Percentiles rank a stretch among this genome's conserved stretches.
phyloP scores from a whole-genome alignment of 2,329 filamentous ascomycete species.

The Ceratocystis ficicola region DNA sequence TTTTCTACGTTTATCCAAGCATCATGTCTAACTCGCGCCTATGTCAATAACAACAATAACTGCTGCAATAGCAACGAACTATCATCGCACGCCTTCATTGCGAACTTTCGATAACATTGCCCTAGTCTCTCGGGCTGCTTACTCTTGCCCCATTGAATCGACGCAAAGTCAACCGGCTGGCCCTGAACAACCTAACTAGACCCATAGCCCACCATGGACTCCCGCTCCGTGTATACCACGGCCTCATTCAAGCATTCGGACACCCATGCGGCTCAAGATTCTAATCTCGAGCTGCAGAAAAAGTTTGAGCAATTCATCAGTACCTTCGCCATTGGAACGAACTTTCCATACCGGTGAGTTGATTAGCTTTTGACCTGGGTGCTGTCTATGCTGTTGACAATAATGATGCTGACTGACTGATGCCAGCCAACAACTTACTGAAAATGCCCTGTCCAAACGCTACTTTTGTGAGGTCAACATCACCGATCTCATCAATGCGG shows the following conservation, averaged over 20 bases:
- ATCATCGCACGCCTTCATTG: too few relatives aligned
- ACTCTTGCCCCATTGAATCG: not conserved
- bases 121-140: not conserved
- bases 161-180: not conserved
- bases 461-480: constrained; percentile 96
- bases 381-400: not conserved
- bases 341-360: constrained; percentile 20
- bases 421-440: constrained; percentile 76
- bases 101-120: too few relatives aligned
- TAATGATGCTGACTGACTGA: not conserved
- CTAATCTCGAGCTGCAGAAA: constrained; percentile 58
- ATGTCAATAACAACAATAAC: too few relatives aligned
- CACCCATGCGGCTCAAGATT: constrained; percentile 54
- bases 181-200: too few relatives aligned
- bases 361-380: not conserved
- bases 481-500: constrained; percentile 87
- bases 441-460: constrained; percentile 87
- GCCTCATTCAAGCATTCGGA: constrained; percentile 36
- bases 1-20: too few relatives aligned
- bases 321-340: constrained; percentile 15
- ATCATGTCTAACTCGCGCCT: too few relatives aligned
- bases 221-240: constrained; percentile 21
- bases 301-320: constrained; percentile 67
- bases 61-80: too few relatives aligned
- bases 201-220: constrained; percentile 15